A percentile compares a stretch with the other conserved stretches of the same genome.
Conservation (phyloP, 805 yeast genomes). For the Kuraishia molischiana region DNA sequence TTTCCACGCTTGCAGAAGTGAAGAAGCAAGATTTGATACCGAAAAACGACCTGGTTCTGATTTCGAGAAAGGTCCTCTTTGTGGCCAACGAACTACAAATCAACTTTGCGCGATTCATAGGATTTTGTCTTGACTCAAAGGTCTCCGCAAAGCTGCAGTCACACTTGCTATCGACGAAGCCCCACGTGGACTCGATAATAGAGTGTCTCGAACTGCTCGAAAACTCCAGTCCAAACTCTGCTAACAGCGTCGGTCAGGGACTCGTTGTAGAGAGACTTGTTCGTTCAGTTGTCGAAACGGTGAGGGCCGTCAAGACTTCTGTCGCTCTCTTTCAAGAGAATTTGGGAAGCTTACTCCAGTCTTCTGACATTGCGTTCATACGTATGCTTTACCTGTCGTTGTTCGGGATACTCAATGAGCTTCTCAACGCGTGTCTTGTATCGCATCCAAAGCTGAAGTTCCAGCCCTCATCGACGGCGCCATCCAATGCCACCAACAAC, state of each 20-base stretch:
- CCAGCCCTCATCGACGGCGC: not conserved
- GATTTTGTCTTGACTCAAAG: conserved; percentile 47
- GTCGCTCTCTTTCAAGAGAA: conserved; percentile 38
- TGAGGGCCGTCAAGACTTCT: conserved; percentile 41
- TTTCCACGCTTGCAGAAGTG: conserved; percentile 54
- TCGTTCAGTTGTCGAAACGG: conserved; percentile 22
- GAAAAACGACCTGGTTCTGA: conserved; percentile 24
- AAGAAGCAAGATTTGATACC: conserved; percentile 6
- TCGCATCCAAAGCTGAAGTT: conserved; percentile 18
- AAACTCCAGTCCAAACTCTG: conserved; percentile 21
- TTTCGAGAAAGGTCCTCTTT: conserved; percentile 51
- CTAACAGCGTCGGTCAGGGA: conserved; percentile 5
- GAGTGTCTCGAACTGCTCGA: conserved; percentile 45
- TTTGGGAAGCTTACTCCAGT: conserved; percentile 36
- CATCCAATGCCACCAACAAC: not conserved
- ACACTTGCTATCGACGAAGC: conserved; percentile 37
- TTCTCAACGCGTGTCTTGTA: conserved; percentile 53
- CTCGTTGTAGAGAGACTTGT: conserved; percentile 20
- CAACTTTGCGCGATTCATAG: conserved; percentile 43
- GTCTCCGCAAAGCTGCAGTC: conserved; percentile 45
- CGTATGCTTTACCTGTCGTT: conserved; percentile 53
- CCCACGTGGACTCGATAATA: conserved; percentile 46
- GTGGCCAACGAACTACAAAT: conserved; percentile 58
- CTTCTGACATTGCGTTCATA: conserved; percentile 54
- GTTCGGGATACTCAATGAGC: conserved; percentile 55